These are phyloP conservation scores for Erigeron canadensis DNA, from an alignment of 129 eudicot genomes.

Conservation along the genomic window DNA sequence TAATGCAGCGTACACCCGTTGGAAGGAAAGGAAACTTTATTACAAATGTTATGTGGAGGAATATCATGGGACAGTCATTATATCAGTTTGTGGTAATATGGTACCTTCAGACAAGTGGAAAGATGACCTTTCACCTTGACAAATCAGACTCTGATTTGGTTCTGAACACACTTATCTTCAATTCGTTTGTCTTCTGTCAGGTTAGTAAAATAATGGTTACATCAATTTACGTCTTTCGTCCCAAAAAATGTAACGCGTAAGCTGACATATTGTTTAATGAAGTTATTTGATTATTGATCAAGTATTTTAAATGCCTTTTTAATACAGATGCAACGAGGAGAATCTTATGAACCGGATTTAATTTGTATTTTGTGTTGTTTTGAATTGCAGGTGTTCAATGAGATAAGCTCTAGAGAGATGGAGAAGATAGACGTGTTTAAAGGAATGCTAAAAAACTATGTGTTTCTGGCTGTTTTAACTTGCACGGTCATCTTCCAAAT, in stretches of 20 bases:
- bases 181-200: conserved; percentile 93
- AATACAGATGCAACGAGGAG: too few species aligned
- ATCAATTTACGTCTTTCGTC: too few species aligned
- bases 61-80: conserved; percentile 75
- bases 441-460: conserved; percentile 77
- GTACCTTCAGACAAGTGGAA: conserved; percentile 81
- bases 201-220: conserved; percentile 26
- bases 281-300: too few species aligned
- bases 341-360: too few species aligned
- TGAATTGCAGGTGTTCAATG: conserved; percentile 74
- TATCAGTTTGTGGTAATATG: conserved; percentile 82
- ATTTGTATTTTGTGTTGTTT: background rate
- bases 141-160: conserved; percentile 61
- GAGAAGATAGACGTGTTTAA: conserved; percentile 84
- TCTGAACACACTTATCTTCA: conserved; percentile 85
- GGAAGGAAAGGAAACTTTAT: conserved; percentile 92
- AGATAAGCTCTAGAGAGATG: conserved; percentile 88
- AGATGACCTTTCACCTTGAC: conserved; percentile 48
- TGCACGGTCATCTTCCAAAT: conserved; percentile 73
- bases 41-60: conserved; percentile 97
- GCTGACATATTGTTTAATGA: too few species aligned
- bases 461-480: conserved; percentile 63
- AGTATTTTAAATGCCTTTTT: too few species aligned
- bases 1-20: conserved; percentile 83
- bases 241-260: too few species aligned